Percentiles rank a stretch among this genome's conserved stretches.
phyloP scores from a whole-genome alignment of 73 alveolate species.

The Stentor roeselii region DNA sequence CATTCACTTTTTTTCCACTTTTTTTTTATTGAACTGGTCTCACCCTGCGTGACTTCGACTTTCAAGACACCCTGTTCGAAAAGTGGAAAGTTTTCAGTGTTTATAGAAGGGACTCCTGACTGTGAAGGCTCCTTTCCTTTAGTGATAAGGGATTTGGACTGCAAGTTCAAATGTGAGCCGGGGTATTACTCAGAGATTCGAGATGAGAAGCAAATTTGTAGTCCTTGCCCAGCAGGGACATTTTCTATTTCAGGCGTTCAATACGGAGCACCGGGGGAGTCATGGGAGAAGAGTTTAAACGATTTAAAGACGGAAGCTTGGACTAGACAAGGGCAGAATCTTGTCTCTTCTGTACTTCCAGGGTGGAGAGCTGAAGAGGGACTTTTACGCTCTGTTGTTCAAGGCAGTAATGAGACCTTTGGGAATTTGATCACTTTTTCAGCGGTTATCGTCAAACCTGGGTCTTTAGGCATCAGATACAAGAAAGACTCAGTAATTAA shows the following conservation, averaged over 20 bases:
- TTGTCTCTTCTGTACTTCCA: background rate
- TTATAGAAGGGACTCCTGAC: too few species aligned
- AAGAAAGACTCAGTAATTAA: background rate
- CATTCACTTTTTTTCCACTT: too few species aligned
- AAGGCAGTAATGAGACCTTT: background rate
- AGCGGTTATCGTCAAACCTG: background rate
- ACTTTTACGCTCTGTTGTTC: background rate
- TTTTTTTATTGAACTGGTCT: too few species aligned
- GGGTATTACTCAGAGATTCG: constrained; percentile 1
- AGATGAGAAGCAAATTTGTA: background rate
- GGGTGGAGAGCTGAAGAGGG: background rate
- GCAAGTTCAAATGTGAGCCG: background rate
- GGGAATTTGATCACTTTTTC: background rate
- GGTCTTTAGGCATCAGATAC: background rate
- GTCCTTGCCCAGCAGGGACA: background rate
- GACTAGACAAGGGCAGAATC: background rate
- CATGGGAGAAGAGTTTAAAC: background rate
- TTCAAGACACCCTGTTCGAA: too few species aligned
- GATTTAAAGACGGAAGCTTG: background rate
- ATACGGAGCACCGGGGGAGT: background rate
- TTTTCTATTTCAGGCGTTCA: background rate
- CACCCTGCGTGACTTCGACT: too few species aligned
- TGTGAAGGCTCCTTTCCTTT: too few species aligned
- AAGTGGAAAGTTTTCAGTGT: too few species aligned
- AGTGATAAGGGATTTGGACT: too few species aligned